Evolutionary conservation across 2,329 filamentous ascomycete genomes (phyloP), one percentile per base, ranked within the genome.

Genomic region (Aspergillus carbonarius): DNA sequence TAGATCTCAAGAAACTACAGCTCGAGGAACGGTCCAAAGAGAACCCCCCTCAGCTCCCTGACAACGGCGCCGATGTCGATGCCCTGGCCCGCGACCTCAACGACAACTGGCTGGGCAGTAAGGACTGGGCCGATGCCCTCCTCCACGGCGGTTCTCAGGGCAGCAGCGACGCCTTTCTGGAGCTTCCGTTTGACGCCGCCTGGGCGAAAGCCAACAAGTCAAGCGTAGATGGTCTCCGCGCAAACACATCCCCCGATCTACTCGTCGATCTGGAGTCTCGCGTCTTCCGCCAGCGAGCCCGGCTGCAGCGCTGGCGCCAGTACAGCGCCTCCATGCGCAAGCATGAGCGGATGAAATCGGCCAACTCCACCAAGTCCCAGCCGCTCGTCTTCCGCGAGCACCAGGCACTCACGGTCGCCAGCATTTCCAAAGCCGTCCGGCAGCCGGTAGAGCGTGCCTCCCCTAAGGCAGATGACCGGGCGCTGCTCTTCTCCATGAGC

Each of bases 41-140:
- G 12, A 68, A 55, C 51, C 48, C 42, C 17, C 65, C 58, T 55
- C 63, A 40, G 42, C 49, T 62, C 3, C 50, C 57, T 55, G 75
- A 80, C 39, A 71, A 76, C 3, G 79, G 76, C 46, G 64, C 73
- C 0, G 78, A 84, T 39, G 55, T 69, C 3, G 76, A 71, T 10
- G 57, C 17, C 9, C 49, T 74, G 23, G 60, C 72, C 65, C 65
- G 68, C n/a, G 70, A 91, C 57, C 82, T 87, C 65, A 84, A 83
- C 42, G 81, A 83, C 2, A 91, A 92, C 64, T 96, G 92, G 92
- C 81, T 90, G 13, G 92, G 91, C 1, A 86, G 88, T 67, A 84
- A 88, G 59, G 83, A 85, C 57, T 93, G 92, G 88, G 82, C 91
- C 66, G 83, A 91, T 49, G 81, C 85, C 2, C 76, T 96, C 18